Conservation (phyloP, 257 asterid species). For the Parsonsia alboflavescens region DNA sequence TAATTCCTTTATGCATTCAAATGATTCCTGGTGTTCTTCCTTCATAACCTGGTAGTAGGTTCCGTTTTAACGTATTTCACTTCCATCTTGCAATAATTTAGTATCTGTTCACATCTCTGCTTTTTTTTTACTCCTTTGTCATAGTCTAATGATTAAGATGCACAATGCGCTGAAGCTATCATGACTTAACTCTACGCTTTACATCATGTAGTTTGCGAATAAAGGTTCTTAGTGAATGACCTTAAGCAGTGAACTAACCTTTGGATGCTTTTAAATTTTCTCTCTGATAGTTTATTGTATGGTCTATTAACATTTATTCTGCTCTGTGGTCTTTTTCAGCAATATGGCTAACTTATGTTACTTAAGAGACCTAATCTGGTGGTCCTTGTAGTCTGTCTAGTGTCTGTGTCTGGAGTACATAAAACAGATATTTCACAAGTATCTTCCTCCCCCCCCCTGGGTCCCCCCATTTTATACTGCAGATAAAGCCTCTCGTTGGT, state of each 20-base stretch:
- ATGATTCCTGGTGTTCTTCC: not conserved
- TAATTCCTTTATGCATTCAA: conserved; percentile 10
- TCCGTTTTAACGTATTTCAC: not conserved
- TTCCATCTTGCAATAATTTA: not conserved
- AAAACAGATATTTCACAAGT: conserved; percentile 1
- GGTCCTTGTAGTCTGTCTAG: not conserved
- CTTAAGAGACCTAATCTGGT: not conserved
- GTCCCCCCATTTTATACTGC: conserved; percentile 22
- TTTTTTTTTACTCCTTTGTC: not conserved
- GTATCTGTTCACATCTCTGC: not conserved
- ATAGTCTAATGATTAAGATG: not conserved
- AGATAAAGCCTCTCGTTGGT: conserved; percentile 83
- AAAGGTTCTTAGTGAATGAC: not conserved
- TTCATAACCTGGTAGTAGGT: too few species aligned
- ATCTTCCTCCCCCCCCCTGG: not conserved
- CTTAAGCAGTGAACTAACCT: not conserved
- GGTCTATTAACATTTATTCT: not conserved
- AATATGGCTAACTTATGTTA: not conserved
- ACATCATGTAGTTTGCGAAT: not conserved
- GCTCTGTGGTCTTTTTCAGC: not conserved
- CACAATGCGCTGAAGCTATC: not conserved
- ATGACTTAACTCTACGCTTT: not conserved
- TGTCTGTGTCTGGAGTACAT: not conserved
- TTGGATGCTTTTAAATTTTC: not conserved
- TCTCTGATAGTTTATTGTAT: not conserved